phyloP scores from a whole-genome alignment of 2,329 filamentous ascomycete genomes.

The Colletotrichum falcatum region DNA sequence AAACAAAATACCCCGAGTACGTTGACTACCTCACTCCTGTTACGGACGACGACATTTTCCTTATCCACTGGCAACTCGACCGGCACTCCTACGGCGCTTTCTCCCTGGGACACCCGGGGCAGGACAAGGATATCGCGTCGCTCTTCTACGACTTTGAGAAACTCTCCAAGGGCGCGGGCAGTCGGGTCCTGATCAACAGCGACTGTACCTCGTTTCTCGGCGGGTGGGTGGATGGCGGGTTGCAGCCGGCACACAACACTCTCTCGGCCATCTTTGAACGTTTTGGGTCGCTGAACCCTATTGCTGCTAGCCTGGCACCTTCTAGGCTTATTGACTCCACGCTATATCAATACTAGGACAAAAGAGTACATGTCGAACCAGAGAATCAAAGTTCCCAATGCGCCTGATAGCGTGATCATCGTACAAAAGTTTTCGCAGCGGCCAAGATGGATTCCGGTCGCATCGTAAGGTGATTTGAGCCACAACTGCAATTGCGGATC shows the following conservation, averaged over 20 bases:
- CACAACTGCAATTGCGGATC: too few relatives aligned
- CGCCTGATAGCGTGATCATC: neutral
- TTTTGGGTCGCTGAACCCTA: constrained; percentile 11
- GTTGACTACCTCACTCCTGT: constrained; percentile 13
- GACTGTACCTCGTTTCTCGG: constrained; percentile 23
- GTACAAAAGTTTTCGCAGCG: neutral
- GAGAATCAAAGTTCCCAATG: too few relatives aligned
- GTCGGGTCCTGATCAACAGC: neutral
- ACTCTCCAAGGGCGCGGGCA: neutral
- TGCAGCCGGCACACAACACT: constrained; percentile 24
- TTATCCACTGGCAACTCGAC: constrained; percentile 24
- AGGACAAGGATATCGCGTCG: constrained; percentile 16
- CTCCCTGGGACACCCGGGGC: constrained; percentile 13
- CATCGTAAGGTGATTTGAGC: too few relatives aligned
- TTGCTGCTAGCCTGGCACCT: neutral
- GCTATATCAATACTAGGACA: neutral
- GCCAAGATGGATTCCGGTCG: neutral
- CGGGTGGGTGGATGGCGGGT: constrained; percentile 18
- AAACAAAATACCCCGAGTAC: neutral
- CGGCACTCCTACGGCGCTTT: constrained; percentile 24
- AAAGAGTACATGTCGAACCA: neutral
- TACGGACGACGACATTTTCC: constrained; percentile 18
- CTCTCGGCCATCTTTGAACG: constrained; percentile 17
- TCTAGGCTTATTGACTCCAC: neutral
- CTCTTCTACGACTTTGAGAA: constrained; percentile 26